Conservation (phyloP, 495 filamentous ascomycete genomes). For the Hypomontagnella monticulosa region DNA sequence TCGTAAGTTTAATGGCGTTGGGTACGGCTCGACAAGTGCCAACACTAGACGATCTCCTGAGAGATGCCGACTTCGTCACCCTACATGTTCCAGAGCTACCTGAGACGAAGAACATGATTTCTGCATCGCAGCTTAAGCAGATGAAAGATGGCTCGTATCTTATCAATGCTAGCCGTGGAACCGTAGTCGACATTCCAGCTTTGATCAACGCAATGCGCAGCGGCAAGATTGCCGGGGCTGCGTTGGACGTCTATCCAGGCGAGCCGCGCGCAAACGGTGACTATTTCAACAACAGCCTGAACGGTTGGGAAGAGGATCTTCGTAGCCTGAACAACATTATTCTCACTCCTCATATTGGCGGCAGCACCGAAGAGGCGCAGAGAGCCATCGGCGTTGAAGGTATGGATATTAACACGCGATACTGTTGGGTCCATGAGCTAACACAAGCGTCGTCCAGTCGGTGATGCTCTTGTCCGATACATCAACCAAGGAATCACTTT, state of each 20-base stretch:
- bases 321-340: conserved; percentile 90
- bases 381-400: conserved; percentile 92
- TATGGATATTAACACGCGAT: conserved; percentile 18
- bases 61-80: conserved; percentile 86
- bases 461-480: conserved; percentile 84
- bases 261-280: conserved; percentile 94
- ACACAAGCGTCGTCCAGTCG: conserved; percentile 59
- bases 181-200: conserved; percentile 92
- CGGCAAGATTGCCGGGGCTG: conserved; percentile 92
- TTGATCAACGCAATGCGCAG: conserved; percentile 86
- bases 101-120: conserved; percentile 93
- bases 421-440: conserved; percentile 1
- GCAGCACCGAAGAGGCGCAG: conserved; percentile 97
- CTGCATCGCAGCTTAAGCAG: conserved; percentile 74
- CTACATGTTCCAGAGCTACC: conserved; percentile 92
- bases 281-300: conserved; percentile 89
- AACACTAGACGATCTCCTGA: conserved; percentile 78
- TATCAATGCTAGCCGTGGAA: conserved; percentile 95
- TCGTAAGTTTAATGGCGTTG: conserved; percentile 90
- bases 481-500: conserved; percentile 92
- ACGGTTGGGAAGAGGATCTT: conserved; percentile 87
- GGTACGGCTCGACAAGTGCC: conserved; percentile 86
- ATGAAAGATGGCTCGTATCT: conserved; percentile 95
- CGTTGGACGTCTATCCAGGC: conserved; percentile 93
- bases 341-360: conserved; percentile 94